Base-by-base conservation (phyloP, 495 filamentous ascomycete species). In the Eremomyces bilateralis region DNA sequence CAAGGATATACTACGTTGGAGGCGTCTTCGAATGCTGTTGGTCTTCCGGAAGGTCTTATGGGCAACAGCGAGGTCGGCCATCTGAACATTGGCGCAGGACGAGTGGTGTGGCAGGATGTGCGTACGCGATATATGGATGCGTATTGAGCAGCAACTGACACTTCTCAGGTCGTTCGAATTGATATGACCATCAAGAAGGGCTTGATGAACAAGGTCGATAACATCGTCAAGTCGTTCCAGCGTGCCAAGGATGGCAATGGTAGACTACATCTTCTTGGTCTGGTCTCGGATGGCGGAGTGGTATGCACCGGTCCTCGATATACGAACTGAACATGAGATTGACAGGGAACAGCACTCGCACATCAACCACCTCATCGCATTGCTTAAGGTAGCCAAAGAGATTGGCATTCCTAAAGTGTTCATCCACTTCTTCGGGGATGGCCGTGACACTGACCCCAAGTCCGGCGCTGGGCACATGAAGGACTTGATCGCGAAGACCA, bases 371-470 rank as follows among this genome's bases (percentile, higher is more conserved):
- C 64, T 97, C 35, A 76, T 81, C 49, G 78, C 70, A 27, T 67
- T 97, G 20, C 66, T 97, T 32, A 64, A 75, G 47, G 76, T 85
- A 22, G 88, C 88, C 46, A 92, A 92, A 63, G 77, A 80, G 37
- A 67, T 74, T 46, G 73, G 69, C 29, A 69, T 97, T 30, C 80
- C 83, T 33, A 57, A 95, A 30, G 82, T 97, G 42, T 94, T 71
- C 65, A 88, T 97, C 55, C 88, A 97, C 66, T 94, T 97, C 67
- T 94, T 94, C 49, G 85, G 84, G 43, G 88, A 97, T 61, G 88
- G 88, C 43, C 76, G 88, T 53, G 88, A 97, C 50, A 94, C 85
- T 37, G 88, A 95, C 51, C 88, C 88, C 45, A 92, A 93, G 64
- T 90, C 80, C 43, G 70, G 75, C 30, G 69, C 66, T 31, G 76